Base-by-base conservation (phyloP, 768 basidiomycete species). In the Lentinula guzmanii region DNA sequence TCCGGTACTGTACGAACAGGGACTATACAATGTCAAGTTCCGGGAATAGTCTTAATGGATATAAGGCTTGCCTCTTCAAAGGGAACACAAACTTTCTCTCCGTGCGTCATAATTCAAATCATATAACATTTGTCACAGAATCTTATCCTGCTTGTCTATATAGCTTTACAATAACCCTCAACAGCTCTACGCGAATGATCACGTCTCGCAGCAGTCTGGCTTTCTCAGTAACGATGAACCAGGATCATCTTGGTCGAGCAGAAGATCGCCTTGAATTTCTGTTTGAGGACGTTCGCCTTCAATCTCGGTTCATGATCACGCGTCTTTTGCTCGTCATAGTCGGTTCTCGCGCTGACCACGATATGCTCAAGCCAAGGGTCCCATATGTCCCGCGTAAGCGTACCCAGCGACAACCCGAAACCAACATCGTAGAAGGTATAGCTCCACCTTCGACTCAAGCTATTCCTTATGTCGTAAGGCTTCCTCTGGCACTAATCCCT, bases 211-310 rank as follows among this genome's bases (percentile, higher is more conserved):
- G 21, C 6, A 16, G n/a, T 4, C 24, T 63, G 1, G n/a, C 4
- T 4, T 41, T 72, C 16, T 9, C 24, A 1, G 59, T 72, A 4
- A 61, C 48, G 10, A 70, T 72, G 55, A 52, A 34, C 3, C 66
- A 67, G 8, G 35, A 16, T 35, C 48, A 60, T 16, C 63, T 56
- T 34, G 86, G 86, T 9, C 73, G 81, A 2, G 83, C 76, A 61
- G 76, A 84, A 55, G 83, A 84, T 50, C 77, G 82, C 0, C 62
- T 83, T 3, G 85, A 87, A 63, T 62, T 89, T 18, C 56, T 76
- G 0, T 83, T 89, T 66, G 70, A 82, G 63, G 82, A 85, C 63
- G 66, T 68, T 0, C 72, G 73, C 28, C 71, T 80, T 9, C 66
- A 70, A 8, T 77, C 79, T 41, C 70, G 64, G 0, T 86, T 86